Base-by-base conservation (phyloP, 1,139 yeast genomes). In the Candida labiduridarum region DNA sequence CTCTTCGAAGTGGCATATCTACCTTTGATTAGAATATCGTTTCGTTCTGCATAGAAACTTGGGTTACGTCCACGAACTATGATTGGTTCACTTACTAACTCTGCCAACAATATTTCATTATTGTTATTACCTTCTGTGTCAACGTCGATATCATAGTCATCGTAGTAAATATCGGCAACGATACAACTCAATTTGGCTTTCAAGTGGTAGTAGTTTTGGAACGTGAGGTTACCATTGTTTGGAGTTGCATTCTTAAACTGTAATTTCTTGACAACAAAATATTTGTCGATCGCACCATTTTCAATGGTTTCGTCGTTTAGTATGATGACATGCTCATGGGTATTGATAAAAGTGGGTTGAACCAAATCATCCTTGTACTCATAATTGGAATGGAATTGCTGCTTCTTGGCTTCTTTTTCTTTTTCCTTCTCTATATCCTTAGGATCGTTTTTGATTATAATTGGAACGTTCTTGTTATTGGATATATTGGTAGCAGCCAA, bases 41-140 rank as follows among this genome's bases (percentile, higher is more conserved):
- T 79, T 51, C 84, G 66, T 53, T 82, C 84, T 27, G 78, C 75
- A 58, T 84, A 84, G 57, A 84, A 84, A 27, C 83, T 74, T 2
- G 89, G 89, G 57, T 84, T 84, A 52, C 89, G 66, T 3, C 89
- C 89, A 53, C 89, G 66, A 3, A 84, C 89, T 31, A 83, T 81
- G 5, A 84, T 79, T 1, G 87, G 87, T 33, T 75, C 75, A 59
- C 79, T 74, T 8, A 59, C 61, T 30, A 75, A 53, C 50, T 74
- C 79, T 46, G 63, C 60, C 30, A 74, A 59, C 3, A 60, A 59
- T 4, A 73, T 63, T 51, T 74, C 79, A 55, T 73, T 74, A 30
- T 66, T 62, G 34, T 48, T 45, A n/a, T 47, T 47, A 15, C 49
- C 40, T 27, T 49, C 52, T 31, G 51, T 51, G 18, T 51, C 56